Conservation (phyloP, 805 yeast genomes). For the Lipomyces lipofer region DNA sequence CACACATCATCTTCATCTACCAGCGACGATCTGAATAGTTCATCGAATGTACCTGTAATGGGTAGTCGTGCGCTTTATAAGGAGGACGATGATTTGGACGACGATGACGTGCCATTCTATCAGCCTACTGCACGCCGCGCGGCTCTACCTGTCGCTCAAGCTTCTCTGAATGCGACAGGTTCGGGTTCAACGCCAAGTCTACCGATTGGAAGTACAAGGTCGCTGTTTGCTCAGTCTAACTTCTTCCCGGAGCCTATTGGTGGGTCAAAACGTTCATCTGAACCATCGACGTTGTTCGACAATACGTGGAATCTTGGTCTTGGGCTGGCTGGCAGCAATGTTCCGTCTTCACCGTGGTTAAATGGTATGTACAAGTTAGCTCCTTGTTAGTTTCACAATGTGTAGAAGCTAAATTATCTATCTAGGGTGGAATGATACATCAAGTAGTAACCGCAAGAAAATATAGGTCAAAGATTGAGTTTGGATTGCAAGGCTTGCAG, state of each 20-base stretch:
- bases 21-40: neutral
- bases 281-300: constrained; percentile 2
- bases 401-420: too few species aligned
- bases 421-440: too few species aligned
- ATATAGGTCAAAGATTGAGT: too few species aligned
- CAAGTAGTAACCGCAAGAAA: too few species aligned
- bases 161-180: neutral
- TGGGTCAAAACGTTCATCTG: neutral
- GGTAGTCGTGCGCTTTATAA: constrained; percentile 22
- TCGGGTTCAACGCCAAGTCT: neutral
- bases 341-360: constrained; percentile 8
- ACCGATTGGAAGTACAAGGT: neutral
- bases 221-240: constrained; percentile 18
- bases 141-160: neutral
- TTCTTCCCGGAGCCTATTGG: constrained; percentile 22
- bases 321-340: constrained; percentile 10
- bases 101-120: constrained; percentile 15
- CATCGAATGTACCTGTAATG: constrained; percentile 17
- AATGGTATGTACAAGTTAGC: neutral
- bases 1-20: constrained; percentile 8
- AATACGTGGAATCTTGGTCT: constrained; percentile 24
- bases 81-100: constrained; percentile 23
- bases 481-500: too few species aligned
- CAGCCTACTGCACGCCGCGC: constrained; percentile 19
- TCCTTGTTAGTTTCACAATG: neutral